These are phyloP conservation scores for Fusarium pseudograminearum DNA, from an alignment of 2,329 filamentous ascomycete species.

Conservation along the genomic window DNA sequence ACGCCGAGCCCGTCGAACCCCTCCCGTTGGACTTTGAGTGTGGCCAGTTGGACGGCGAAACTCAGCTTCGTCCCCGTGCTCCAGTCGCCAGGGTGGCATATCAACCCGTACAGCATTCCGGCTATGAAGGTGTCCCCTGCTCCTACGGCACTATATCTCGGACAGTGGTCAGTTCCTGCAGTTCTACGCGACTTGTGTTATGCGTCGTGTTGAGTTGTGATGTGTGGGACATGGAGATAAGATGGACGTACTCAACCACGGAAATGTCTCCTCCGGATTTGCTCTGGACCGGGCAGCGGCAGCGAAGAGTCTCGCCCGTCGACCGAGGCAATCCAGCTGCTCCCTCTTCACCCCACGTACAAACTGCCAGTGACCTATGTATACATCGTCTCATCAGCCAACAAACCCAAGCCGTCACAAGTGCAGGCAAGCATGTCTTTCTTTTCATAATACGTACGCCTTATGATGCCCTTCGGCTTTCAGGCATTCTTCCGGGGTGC, in stretches of 20 bases:
- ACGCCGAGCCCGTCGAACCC: constrained; percentile 69
- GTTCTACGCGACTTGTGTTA: constrained; percentile 29
- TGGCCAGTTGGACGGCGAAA: constrained; percentile 75
- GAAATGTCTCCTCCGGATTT: constrained; percentile 53
- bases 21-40: constrained; percentile 74
- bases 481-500: constrained; percentile 64
- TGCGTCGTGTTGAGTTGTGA: constrained; percentile 15
- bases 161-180: constrained; percentile 40
- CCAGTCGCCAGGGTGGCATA: constrained; percentile 64
- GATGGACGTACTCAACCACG: constrained; percentile 69
- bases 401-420: constrained; percentile 16
- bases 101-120: constrained; percentile 73
- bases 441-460: constrained; percentile 63
- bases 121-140: constrained; percentile 83
- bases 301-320: constrained; percentile 48
- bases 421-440: constrained; percentile 10
- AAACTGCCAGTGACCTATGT: constrained; percentile 63
- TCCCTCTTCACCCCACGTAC: constrained; percentile 70
- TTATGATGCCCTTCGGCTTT: constrained; percentile 56
- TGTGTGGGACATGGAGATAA: constrained; percentile 53
- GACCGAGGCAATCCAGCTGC: constrained; percentile 52
- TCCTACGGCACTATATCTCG: constrained; percentile 70
- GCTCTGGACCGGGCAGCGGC: constrained; percentile 57
- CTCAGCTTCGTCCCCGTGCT: constrained; percentile 60
- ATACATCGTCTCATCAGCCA: constrained; percentile 42